Base-by-base conservation (phyloP, 2,329 filamentous ascomycete genomes). In the Neofusicoccum kwambonambiense region DNA sequence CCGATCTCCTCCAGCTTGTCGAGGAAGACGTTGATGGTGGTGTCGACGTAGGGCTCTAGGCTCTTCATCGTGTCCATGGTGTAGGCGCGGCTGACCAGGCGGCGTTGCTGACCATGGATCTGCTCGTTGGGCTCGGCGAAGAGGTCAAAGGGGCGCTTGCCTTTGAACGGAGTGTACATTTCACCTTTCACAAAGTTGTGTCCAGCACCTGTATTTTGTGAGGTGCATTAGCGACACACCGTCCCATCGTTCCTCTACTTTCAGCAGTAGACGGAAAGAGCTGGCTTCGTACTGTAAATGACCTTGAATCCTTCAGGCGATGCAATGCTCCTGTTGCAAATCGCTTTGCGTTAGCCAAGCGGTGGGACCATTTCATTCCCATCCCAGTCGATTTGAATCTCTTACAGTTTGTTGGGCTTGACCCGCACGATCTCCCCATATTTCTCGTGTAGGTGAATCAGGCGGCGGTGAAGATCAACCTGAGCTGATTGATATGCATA, bases 371-470 rank as follows among this genome's bases (percentile, higher is more conserved):
- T 22, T 22, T 5, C 15, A 6, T 6, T 31, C 27, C 27, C 27
- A 31, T 31, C 27, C 27, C 27, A 31, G 27, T 31, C 27, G 27
- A 31, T 4, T 31, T 45, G 15, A 19, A 45, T 8, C 7, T 11
- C 45, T 49, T 17, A 92, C 69, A 95, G 82, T 69, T 95, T 91
- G 70, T 91, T 87, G 0, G 92, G 92, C 70, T 91, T 89, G 69
- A 96, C 89, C 19, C 92, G 85, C 17, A 96, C 88, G 0, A 95
- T 78, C 11, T 87, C 87, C 4, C 92, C 92, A 50, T 90, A 80
- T 71, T 87, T 87, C 79, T 89, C 84, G 77, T 96, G 92, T 2
- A 86, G 79, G 51, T 86, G 76, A 69, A 93, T 82, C 22, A 93
- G 74, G 22, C 72, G 73, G 42, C 76, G 69, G 64, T 79, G 80